Evolutionary conservation across 2,329 filamentous ascomycete genomes (phyloP).

Genomic region (Fusarium floridanum): DNA sequence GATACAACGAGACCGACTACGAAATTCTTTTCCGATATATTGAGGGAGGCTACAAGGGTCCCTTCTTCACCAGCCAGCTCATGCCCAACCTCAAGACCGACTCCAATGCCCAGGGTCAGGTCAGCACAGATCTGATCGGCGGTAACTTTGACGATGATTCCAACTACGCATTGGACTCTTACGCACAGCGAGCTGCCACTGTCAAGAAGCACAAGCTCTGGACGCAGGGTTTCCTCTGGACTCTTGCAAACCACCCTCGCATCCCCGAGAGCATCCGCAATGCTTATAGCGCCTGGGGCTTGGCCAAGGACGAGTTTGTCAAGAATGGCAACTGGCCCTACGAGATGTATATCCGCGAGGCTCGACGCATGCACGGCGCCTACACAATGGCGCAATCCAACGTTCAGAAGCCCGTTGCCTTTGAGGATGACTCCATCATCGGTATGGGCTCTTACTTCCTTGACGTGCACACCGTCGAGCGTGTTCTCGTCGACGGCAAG

Average conservation of each 20-base stretch:
- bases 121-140: conserved; percentile 17
- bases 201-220: conserved; percentile 1
- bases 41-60: conserved; percentile 29
- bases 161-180: conserved; percentile 13
- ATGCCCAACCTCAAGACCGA: conserved; percentile 26
- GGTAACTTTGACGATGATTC: conserved; percentile 1
- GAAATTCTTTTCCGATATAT: conserved; percentile 37
- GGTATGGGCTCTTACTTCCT: conserved; percentile 7
- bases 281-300: neutral
- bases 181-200: neutral
- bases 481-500: conserved; percentile 4
- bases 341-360: conserved; percentile 16
- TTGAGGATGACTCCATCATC: neutral
- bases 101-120: conserved; percentile 14
- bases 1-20: conserved; percentile 32
- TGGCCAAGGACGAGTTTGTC: conserved; percentile 15
- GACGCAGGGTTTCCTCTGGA: conserved; percentile 14
- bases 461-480: conserved; percentile 16
- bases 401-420: conserved; percentile 1
- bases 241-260: conserved; percentile 6
- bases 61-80: conserved; percentile 15
- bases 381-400: conserved; percentile 13
- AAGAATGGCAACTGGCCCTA: conserved; percentile 15
- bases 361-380: conserved; percentile 12
- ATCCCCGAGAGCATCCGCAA: neutral